Percentiles rank a stretch among this genome's conserved stretches.
Evolutionary conservation across 306 rosid genomes (phyloP).

Genomic region (Rosa rugosa): DNA sequence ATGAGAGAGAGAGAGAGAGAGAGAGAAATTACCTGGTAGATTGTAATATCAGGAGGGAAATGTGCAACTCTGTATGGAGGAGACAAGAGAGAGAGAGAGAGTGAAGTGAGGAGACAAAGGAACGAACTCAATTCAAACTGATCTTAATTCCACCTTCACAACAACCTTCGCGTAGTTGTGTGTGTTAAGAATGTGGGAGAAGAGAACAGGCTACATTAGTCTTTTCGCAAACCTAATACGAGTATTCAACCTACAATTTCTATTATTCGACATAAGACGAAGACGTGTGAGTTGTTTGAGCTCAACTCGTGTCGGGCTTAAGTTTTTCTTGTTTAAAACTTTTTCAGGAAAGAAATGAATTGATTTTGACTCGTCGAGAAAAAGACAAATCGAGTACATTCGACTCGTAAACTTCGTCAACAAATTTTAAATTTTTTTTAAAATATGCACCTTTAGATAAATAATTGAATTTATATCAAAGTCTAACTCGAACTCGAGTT

Average conservation of each 20-base stretch:
- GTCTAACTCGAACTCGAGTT: too few species aligned
- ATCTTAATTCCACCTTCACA: neutral
- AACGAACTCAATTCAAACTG: neutral
- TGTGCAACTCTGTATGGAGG: neutral
- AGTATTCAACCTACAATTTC: neutral
- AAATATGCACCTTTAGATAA: too few species aligned
- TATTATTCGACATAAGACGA: neutral
- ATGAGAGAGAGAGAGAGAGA: constrained; percentile 11
- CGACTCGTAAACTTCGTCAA: neutral
- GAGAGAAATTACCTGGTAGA: constrained; percentile 21
- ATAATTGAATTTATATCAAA: neutral
- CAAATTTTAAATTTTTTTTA: rapidly evolving
- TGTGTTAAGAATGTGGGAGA: neutral
- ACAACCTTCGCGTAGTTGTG: neutral
- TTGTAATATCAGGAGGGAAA: neutral
- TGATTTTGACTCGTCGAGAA: neutral
- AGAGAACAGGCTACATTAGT: neutral
- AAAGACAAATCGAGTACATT: neutral
- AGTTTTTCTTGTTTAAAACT: neutral
- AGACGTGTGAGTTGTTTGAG: neutral
- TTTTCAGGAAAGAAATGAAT: neutral
- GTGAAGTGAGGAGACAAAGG: constrained; percentile 2
- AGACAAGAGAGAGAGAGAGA: neutral
- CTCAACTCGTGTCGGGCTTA: neutral
- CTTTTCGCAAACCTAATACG: neutral